Conservation (phyloP, 2,329 filamentous ascomycete species). For the Ilyonectria mors-panacis region DNA sequence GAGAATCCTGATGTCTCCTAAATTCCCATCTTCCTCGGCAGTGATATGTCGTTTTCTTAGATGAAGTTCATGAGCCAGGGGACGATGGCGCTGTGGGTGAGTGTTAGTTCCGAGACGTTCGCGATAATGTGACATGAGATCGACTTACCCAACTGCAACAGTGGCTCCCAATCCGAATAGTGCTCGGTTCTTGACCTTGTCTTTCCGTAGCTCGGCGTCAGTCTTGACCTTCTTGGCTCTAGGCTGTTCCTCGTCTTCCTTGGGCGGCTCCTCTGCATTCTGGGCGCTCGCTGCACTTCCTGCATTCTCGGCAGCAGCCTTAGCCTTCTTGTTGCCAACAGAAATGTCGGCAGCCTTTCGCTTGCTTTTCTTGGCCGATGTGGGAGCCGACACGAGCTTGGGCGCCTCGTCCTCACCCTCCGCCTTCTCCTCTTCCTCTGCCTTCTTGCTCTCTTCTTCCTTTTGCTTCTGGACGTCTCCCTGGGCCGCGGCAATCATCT, state of each 20-base stretch:
- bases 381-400: conserved; percentile 52
- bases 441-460: conserved; percentile 55
- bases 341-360: conserved; percentile 82
- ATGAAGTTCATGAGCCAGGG: conserved; percentile 68
- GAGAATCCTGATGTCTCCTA: conserved; percentile 34
- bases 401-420: conserved; percentile 59
- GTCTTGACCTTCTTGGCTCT: conserved; percentile 84
- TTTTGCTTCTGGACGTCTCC: conserved; percentile 85
- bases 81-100: conserved; percentile 58
- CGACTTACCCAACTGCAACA: conserved; percentile 89
- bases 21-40: conserved; percentile 31
- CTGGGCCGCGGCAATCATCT: conserved; percentile 89
- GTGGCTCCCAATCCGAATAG: conserved; percentile 89
- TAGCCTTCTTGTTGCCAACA: conserved; percentile 70
- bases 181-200: conserved; percentile 88
- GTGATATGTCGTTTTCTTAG: conserved; percentile 51
- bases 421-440: conserved; percentile 53
- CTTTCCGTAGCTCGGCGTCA: conserved; percentile 85
- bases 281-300: conserved; percentile 28
- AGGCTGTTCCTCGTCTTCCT: conserved; percentile 58
- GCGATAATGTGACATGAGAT: not conserved
- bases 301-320: conserved; percentile 44
- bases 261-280: conserved; percentile 47
- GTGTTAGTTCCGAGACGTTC: conserved; percentile 33
- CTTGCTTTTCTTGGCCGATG: conserved; percentile 71